Base-by-base conservation (phyloP, 75 land plant genomes). In the Pinus albicaulis region DNA sequence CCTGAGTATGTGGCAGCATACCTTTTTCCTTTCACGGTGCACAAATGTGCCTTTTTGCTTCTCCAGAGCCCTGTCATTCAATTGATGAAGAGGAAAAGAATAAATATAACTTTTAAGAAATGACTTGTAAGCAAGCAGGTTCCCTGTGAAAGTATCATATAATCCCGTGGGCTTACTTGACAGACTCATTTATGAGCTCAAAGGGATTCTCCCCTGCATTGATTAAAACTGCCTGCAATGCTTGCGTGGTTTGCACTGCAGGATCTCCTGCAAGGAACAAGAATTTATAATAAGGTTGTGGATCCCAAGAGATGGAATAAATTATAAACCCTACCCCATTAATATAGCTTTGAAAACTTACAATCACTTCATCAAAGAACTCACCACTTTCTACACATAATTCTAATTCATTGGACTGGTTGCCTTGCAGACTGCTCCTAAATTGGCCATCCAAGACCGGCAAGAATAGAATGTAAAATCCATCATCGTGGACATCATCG, bases 351-450 rank as follows among this genome's bases (percentile, higher is more conserved):
- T 31, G 22, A 38, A 19, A 7, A 6, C 34, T 22, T 53, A 53
- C 25, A 56, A 4, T 41, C 57, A 44, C 22, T 48, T 41, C 56
- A 79, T 63, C 16, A 52, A 44, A 31, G 3, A 59, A 72, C 81
- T 76, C 74, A 89, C 94, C 94, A 82, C 92, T 90, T 77, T 92
- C 94, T 34, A 87, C 74, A 57, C 94, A 90, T 17, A 92, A 59
- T 41, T 90, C 80, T 5, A 92, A 76, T 31, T 90, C 92, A 84
- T 92, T 74, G 0, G 59, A 23, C 34, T 79, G 63, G 65, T 80
- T 90, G 20, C 94, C 94, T 79, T 92, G 94, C 66, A 92, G 68
- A 58, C 88, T 90, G 76, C 90, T 85, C 68, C 92, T 86, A 55
- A 92, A 92, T 20, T 73, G 56, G 56, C 92, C 94, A 58, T 92